Percentiles rank a stretch among this genome's conserved stretches.
Evolutionary conservation across 2,329 filamentous ascomycete species (phyloP).

Genomic region (Cephalotrichum gorgonifer): DNA sequence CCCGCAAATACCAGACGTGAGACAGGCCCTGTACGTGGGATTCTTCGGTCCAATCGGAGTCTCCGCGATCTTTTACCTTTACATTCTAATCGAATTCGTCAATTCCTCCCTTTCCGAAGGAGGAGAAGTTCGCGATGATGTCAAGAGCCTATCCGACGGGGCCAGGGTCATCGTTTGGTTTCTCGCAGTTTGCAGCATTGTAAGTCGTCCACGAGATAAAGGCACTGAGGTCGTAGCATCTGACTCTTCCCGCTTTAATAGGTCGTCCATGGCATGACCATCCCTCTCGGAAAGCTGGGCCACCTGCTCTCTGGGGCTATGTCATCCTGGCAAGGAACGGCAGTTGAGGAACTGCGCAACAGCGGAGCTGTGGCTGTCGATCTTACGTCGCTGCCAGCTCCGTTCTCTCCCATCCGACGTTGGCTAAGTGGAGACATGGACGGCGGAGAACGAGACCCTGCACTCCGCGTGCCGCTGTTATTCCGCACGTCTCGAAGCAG

Average conservation of each 20-base stretch:
- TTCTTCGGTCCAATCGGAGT: conserved; percentile 93
- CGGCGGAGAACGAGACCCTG: not conserved
- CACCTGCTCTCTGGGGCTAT: conserved; percentile 25
- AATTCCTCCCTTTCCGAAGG: conserved; percentile 25
- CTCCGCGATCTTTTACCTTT: conserved; percentile 83
- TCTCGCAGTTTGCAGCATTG: conserved; percentile 69
- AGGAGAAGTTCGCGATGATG: conserved; percentile 53
- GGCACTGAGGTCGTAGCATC: conserved; percentile 1
- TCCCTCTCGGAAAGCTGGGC: conserved; percentile 62
- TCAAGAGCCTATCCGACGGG: conserved; percentile 52
- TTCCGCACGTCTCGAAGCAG: not conserved
- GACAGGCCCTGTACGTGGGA: conserved; percentile 75
- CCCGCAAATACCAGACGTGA: conserved; percentile 63
- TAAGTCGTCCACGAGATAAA: conserved; percentile 31
- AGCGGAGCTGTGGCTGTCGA: too few relatives aligned
- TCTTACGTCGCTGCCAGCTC: too few relatives aligned
- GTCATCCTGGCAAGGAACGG: not conserved
- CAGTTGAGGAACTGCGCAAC: not conserved
- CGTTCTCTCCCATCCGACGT: too few relatives aligned
- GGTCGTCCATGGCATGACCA: conserved; percentile 73
- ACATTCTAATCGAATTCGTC: conserved; percentile 69
- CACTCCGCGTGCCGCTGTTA: not conserved
- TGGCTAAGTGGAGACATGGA: not conserved
- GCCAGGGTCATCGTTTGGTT: conserved; percentile 78
- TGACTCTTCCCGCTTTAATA: conserved; percentile 17